Evolutionary conservation across 148 eudicot genomes (phyloP).

Genomic region (Limonium bicolor): DNA sequence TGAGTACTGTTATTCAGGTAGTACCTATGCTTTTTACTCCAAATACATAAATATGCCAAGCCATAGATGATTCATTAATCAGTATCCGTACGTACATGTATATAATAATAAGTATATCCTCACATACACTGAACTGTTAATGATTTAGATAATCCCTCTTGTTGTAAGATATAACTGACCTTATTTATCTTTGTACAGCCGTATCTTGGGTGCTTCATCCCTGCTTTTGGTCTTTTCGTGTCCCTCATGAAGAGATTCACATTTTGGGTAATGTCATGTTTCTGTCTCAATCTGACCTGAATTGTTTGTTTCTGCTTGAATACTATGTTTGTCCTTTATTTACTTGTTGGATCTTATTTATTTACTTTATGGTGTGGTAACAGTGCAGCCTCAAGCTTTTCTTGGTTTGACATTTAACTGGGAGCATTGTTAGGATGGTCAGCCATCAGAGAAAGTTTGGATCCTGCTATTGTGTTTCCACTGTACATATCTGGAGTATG

Average conservation of each 20-base stretch:
- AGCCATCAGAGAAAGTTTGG: slow-evolving; percentile 79
- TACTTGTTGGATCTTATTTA: slow-evolving; percentile 7
- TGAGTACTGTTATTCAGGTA: no score
- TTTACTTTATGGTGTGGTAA: slow-evolving; percentile 6
- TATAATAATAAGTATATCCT: no score
- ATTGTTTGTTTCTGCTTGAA: background rate
- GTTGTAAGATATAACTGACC: no score
- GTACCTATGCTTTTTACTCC: no score
- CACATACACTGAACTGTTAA: no score
- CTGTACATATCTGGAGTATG: slow-evolving; percentile 78
- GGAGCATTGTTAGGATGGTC: slow-evolving; percentile 99
- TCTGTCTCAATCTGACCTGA: background rate
- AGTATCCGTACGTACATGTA: no score
- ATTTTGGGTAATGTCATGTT: slow-evolving; percentile 55
- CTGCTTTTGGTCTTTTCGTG: slow-evolving; percentile 83
- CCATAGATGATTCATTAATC: no score
- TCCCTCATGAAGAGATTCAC: slow-evolving; percentile 98
- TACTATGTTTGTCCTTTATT: background rate
- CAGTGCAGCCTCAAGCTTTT: slow-evolving; percentile 88
- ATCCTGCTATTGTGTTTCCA: slow-evolving; percentile 68
- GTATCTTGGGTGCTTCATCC: slow-evolving; percentile 84
- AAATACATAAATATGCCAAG: no score
- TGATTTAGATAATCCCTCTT: no score
- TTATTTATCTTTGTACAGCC: no score
- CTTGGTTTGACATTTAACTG: slow-evolving; percentile 94